phyloP scores from a whole-genome alignment of 176 grass and related monocot species.

The Saccharum spontaneum region DNA sequence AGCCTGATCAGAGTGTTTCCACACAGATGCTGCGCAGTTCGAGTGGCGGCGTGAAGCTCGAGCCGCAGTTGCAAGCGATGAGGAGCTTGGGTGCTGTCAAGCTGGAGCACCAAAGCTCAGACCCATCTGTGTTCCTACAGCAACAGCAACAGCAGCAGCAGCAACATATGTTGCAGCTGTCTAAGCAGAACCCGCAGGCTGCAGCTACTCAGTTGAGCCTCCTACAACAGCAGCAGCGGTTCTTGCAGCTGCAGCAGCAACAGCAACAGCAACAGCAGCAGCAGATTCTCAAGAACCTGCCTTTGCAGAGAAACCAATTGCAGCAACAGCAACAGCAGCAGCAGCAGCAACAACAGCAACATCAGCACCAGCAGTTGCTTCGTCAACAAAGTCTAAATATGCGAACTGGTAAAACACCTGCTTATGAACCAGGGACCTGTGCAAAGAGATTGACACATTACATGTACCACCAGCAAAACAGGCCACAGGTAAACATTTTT shows the following conservation, averaged over 20 bases:
- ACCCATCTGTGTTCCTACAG: constrained; percentile 49
- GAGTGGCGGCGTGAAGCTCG: constrained; percentile 48
- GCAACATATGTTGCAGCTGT: constrained; percentile 65
- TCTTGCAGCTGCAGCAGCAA: constrained; percentile 81
- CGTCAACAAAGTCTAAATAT: constrained; percentile 65
- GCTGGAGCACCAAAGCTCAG: constrained; percentile 67
- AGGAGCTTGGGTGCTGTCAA: constrained; percentile 75
- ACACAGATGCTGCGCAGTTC: constrained; percentile 38
- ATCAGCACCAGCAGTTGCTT: constrained; percentile 65
- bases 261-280: constrained; percentile 77
- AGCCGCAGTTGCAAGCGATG: constrained; percentile 65
- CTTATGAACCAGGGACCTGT: constrained; percentile 92
- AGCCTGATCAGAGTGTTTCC: constrained; percentile 53
- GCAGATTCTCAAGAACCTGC: constrained; percentile 62
- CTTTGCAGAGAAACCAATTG: constrained; percentile 66
- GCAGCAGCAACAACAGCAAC: constrained; percentile 40
- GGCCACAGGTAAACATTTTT: constrained; percentile 67
- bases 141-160: constrained; percentile 57
- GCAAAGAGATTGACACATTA: constrained; percentile 92
- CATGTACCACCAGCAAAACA: constrained; percentile 97
- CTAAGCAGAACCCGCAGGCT: constrained; percentile 76
- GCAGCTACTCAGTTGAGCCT: constrained; percentile 68
- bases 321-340: constrained; percentile 57
- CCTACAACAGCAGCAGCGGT: constrained; percentile 72
- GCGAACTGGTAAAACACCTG: constrained; percentile 44